Percentiles rank a stretch among this genome's conserved stretches.
Conservation (phyloP, 495 filamentous ascomycete genomes). For the Penicillium lividum region DNA sequence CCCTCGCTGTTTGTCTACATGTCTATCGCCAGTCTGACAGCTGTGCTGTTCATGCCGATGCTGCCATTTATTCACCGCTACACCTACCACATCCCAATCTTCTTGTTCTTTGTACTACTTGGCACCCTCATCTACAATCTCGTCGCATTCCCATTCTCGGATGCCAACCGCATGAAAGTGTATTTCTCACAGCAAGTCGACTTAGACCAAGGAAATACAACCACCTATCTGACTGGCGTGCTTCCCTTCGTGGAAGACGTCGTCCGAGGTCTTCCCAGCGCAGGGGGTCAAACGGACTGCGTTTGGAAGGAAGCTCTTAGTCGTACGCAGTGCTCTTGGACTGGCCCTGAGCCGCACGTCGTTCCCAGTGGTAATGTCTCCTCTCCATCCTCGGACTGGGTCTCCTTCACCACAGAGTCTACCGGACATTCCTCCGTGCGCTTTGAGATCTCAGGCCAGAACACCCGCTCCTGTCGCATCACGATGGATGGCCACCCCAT, state of each 20-base stretch:
- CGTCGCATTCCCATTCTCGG: constrained; percentile 83
- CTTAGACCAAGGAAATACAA: constrained; percentile 68
- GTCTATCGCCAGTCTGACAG: constrained; percentile 62
- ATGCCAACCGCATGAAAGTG: constrained; percentile 74
- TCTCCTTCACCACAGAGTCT: constrained; percentile 57
- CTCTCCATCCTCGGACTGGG: constrained; percentile 55
- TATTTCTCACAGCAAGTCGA: constrained; percentile 84
- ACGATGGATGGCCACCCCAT: constrained; percentile 51
- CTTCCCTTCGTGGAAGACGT: constrained; percentile 68
- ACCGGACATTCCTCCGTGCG: constrained; percentile 37
- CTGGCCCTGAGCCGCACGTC: constrained; percentile 63
- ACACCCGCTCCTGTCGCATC: constrained; percentile 66
- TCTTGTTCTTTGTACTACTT: constrained; percentile 70
- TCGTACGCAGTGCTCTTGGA: constrained; percentile 70
- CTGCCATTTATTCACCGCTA: constrained; percentile 85
- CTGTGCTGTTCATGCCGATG: constrained; percentile 74
- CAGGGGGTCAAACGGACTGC: constrained; percentile 52
- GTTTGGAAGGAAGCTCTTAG: constrained; percentile 8
- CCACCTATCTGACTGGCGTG: constrained; percentile 70
- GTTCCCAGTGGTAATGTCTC: constrained; percentile 31
- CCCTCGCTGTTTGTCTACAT: constrained; percentile 68
- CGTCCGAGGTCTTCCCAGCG: constrained; percentile 68
- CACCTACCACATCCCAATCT: constrained; percentile 76
- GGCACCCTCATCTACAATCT: constrained; percentile 87
- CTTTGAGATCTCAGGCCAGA: constrained; percentile 61